phyloP scores from a whole-genome alignment of 352 stramenopile genomes.

The Globisporangium irregulare region DNA sequence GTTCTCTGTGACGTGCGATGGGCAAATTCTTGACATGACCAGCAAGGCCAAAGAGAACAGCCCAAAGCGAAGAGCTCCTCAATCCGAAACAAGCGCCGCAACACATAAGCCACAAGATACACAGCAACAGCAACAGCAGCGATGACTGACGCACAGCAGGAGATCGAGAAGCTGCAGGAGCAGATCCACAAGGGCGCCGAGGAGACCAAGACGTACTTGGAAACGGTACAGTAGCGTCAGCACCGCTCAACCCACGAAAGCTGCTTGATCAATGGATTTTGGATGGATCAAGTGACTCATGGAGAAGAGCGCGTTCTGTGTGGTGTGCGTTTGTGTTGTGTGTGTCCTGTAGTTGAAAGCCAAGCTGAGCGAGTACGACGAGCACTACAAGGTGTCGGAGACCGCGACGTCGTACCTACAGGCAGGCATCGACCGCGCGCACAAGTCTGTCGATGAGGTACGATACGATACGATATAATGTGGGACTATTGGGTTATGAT shows the following conservation, averaged over 20 bases:
- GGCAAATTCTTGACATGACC: too few relatives aligned
- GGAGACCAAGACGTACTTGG: constrained; percentile 76
- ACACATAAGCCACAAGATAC: neutral
- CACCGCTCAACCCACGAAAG: too few relatives aligned
- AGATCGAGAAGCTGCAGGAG: constrained; percentile 11
- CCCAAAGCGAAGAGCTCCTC: constrained; percentile 4
- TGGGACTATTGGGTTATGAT: too few relatives aligned
- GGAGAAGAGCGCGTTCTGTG: too few relatives aligned
- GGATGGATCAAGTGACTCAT: too few relatives aligned
- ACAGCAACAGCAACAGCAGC: neutral
- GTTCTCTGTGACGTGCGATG: too few relatives aligned
- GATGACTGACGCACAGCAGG: constrained; percentile 13
- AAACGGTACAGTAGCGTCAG: constrained; percentile 23
- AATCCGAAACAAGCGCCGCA: constrained; percentile 6
- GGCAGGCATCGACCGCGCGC: constrained; percentile 56
- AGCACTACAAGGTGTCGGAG: constrained; percentile 68
- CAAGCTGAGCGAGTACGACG: constrained; percentile 59
- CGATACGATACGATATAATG: neutral
- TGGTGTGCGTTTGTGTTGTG: neutral
- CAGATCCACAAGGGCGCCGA: constrained; percentile 39
- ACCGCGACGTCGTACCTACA: constrained; percentile 67
- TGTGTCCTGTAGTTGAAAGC: constrained; percentile 32
- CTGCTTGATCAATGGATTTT: too few relatives aligned
- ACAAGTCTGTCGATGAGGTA: constrained; percentile 69
- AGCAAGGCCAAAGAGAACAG: too few relatives aligned